These are phyloP conservation scores for Sarcocystis neurona DNA, from an alignment of 169 alveolate species.

Conservation along the genomic window DNA sequence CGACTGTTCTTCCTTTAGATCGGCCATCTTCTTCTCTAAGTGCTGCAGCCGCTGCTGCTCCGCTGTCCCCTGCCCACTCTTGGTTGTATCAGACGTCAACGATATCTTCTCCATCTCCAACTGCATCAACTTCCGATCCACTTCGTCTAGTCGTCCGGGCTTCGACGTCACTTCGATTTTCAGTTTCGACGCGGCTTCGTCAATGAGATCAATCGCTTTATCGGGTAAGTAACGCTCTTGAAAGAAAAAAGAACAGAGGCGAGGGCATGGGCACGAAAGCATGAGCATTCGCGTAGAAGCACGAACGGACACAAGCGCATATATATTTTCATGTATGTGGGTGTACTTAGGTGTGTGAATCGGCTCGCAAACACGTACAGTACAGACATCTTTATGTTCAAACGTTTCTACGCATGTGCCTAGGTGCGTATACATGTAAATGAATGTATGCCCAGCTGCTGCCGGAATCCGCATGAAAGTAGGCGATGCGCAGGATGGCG, in stretches of 20 bases:
- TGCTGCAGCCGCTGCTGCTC: slow-evolving; percentile 36
- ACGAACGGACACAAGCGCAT: neutral
- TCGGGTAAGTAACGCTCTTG: slow-evolving; percentile 82
- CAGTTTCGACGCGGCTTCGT: slow-evolving; percentile 64
- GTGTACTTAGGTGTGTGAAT: neutral
- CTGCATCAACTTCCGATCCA: slow-evolving; percentile 78
- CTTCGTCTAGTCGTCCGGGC: slow-evolving; percentile 79
- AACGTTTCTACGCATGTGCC: too few relatives aligned
- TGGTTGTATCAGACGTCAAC: slow-evolving; percentile 63
- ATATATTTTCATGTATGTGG: too few relatives aligned
- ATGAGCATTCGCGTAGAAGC: too few relatives aligned
- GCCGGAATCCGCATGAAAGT: too few relatives aligned
- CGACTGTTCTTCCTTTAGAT: slow-evolving; percentile 68
- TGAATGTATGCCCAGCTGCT: too few relatives aligned
- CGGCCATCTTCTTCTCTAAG: slow-evolving; percentile 25
- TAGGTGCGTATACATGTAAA: too few relatives aligned
- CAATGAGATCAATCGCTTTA: slow-evolving; percentile 71
- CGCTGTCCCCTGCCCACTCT: slow-evolving; percentile 39
- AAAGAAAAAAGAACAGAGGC: slow-evolving; percentile 33
- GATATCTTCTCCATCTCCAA: slow-evolving; percentile 81
- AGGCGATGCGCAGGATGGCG: too few relatives aligned
- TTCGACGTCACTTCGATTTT: slow-evolving; percentile 71
- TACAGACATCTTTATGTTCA: too few relatives aligned
- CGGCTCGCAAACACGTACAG: too few relatives aligned
- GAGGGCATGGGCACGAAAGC: neutral